These are phyloP conservation scores for Arabidopsis lyrata DNA, from an alignment of 441 rosid species.

Conservation along the genomic window DNA sequence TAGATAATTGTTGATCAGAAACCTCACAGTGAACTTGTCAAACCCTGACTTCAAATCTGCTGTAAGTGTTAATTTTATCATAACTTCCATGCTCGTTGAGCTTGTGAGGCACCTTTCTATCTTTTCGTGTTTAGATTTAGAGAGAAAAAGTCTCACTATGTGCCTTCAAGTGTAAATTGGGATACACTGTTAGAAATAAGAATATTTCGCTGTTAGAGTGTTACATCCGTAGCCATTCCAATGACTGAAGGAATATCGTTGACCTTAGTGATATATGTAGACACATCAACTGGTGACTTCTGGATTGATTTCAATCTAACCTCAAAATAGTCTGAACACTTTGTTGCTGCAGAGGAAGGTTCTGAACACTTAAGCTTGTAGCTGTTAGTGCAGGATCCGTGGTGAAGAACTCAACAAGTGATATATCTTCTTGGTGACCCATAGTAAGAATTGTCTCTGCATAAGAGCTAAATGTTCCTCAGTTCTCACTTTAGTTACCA, in stretches of 20 bases:
- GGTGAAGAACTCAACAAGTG: slow-evolving; percentile 51
- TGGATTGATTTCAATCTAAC: slow-evolving; percentile 37
- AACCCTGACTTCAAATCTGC: slow-evolving; percentile 65
- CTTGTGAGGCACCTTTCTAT: not conserved
- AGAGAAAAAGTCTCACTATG: not conserved
- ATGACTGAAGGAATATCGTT: slow-evolving; percentile 19
- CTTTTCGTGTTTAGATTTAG: slow-evolving; percentile 15
- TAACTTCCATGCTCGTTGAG: slow-evolving; percentile 8
- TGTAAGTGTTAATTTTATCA: slow-evolving; percentile 57
- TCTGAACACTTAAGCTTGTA: slow-evolving; percentile 51
- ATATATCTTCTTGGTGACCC: slow-evolving; percentile 55
- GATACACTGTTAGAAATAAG: slow-evolving; percentile 9
- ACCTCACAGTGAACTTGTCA: slow-evolving; percentile 64
- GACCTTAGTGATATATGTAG: slow-evolving; percentile 10
- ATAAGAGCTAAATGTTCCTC: slow-evolving; percentile 7
- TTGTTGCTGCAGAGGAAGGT: slow-evolving; percentile 61
- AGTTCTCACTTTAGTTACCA: slow-evolving; percentile 16
- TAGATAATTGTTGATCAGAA: slow-evolving; percentile 61
- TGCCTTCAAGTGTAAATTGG: slow-evolving; percentile 14
- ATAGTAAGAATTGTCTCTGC: slow-evolving; percentile 41
- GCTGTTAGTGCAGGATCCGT: slow-evolving; percentile 51
- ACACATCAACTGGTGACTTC: slow-evolving; percentile 17
- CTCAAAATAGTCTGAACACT: slow-evolving; percentile 45
- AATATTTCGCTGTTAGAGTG: not conserved
- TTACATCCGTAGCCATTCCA: not conserved